Base-by-base conservation (phyloP, 371 early-diverging fungal genomes). In the Circinella umbellata region DNA sequence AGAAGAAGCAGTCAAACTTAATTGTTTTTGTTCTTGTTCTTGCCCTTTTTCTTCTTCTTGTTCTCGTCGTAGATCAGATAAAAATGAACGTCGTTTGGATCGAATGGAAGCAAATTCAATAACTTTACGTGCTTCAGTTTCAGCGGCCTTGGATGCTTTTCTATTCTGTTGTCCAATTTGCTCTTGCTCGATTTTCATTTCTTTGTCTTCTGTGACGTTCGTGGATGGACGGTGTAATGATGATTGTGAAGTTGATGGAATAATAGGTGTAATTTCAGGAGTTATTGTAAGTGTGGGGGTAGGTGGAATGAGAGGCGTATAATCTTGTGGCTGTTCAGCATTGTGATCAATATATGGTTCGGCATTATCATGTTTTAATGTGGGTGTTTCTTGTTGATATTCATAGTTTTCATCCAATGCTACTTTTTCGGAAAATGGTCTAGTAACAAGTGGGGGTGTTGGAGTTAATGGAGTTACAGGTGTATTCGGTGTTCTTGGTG, bases 181-280 rank as follows among this genome's bases (percentile, higher is more conserved):
- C 47, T 57, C 13, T 34, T 51, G 15, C 7, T 51, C n/a, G 0
- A 27, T 11, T 18, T 57, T 18, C 27, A 27, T 8, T 57, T 57
- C n/a, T 57, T 57, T 7, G 6, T 57, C 27, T 34, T 57, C 11
- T 57, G 1, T 6, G 53, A 4, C 3, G 6, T 42, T 3, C 42
- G 3, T 11, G 6, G 51, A 51, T 8, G 51, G 1, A 1, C 51
- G 17, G 2, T 8, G 17, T 51, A 7, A 5, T 13, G 51, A 9
- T 47, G 3, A 11, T 47, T 47, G 51, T 51, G 51, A n/a, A 0
- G 4, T 0, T 51, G 15, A 13, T n/a, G 14, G 51, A 0, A 51
- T 8, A 13, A 15, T 14, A 76, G 63, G 1, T 74, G 67, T 36
- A 78, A 35, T n/a, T 74, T 75, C 1, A 73, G 69, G 11, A 77